Conservation (phyloP, 257 asterid species). For the Solanum gracilifrons region DNA sequence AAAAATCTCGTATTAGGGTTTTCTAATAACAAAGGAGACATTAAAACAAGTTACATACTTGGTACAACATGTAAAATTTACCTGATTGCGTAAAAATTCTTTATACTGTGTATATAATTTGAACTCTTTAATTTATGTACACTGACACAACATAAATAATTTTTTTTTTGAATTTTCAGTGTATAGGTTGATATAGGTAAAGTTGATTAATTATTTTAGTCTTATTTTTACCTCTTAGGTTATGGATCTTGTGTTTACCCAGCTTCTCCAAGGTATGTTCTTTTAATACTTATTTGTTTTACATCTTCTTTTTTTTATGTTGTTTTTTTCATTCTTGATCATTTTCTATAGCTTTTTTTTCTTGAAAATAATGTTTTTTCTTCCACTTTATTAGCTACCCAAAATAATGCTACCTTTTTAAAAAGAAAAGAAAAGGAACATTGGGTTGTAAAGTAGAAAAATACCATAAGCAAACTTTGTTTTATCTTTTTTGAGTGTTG, state of each 20-base stretch:
- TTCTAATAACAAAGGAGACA: neutral
- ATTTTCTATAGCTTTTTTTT: neutral
- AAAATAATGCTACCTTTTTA: neutral
- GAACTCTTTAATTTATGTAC: neutral
- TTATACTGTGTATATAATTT: neutral
- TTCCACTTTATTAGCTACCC: neutral
- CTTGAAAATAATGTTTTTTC: neutral
- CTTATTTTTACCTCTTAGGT: slow-evolving; percentile 21
- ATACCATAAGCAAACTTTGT: neutral
- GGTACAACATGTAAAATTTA: neutral
- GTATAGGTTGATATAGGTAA: neutral
- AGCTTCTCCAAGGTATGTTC: slow-evolving; percentile 52
- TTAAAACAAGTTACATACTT: neutral
- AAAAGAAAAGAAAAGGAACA: neutral
- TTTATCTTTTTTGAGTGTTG: neutral
- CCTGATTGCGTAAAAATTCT: fast-evolving
- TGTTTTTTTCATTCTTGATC: neutral
- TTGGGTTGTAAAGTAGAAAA: neutral
- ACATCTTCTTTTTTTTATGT: neutral
- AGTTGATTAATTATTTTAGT: neutral
- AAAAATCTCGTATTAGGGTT: neutral
- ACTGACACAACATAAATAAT: neutral
- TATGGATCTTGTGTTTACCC: slow-evolving; percentile 94
- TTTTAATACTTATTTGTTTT: neutral
- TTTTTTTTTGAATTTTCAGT: neutral